These are phyloP conservation scores for Scleromitrula shiraiana DNA, from an alignment of 2,329 filamentous ascomycete genomes.

Conservation along the genomic window DNA sequence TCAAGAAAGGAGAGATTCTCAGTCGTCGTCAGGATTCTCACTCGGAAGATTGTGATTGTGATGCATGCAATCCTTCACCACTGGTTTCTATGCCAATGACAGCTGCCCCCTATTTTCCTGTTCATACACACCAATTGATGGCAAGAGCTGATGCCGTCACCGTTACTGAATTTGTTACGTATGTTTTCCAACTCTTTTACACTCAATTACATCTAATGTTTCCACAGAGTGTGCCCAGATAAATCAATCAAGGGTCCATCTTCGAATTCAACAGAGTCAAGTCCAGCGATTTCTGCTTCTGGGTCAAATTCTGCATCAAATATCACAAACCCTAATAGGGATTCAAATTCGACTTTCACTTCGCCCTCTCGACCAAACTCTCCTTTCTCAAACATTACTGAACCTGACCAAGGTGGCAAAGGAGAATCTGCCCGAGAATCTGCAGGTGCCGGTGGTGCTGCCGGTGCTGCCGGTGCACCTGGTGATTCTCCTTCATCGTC, in stretches of 20 bases:
- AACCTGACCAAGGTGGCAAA: neutral
- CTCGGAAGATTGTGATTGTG: conserved; percentile 2
- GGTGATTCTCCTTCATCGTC: neutral
- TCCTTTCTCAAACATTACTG: conserved; percentile 2
- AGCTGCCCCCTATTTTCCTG: conserved; percentile 3
- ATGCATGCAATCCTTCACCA: neutral
- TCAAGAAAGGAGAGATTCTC: neutral
- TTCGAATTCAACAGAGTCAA: neutral
- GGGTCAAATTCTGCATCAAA: neutral
- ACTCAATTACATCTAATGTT: neutral
- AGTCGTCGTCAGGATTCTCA: neutral
- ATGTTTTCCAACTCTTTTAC: neutral
- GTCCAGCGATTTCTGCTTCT: neutral
- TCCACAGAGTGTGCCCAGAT: neutral
- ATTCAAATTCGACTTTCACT: neutral
- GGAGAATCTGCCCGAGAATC: neutral
- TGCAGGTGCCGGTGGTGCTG: neutral
- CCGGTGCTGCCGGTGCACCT: neutral
- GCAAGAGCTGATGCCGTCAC: neutral
- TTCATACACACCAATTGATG: neutral
- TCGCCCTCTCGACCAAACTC: conserved; percentile 1
- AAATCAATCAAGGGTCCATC: neutral
- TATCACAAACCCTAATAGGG: neutral
- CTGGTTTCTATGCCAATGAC: neutral
- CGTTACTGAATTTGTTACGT: conserved; percentile 3